Evolutionary conservation across 2,329 filamentous ascomycete species (phyloP).

Genomic region (Eutypa lata): DNA sequence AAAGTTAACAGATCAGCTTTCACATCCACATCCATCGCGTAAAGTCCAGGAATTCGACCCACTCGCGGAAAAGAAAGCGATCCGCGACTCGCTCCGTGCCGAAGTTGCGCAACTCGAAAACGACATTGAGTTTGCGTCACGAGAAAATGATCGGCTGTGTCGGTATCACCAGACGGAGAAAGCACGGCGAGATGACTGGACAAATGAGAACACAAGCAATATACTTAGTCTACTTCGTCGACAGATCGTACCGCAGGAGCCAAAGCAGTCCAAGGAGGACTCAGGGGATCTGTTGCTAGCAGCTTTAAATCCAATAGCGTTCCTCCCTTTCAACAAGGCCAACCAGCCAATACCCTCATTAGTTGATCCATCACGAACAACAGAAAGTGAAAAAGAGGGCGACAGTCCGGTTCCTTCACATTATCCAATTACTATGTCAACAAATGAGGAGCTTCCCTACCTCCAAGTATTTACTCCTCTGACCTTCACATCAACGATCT

Average conservation of each 20-base stretch:
- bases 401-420: conserved; percentile 53
- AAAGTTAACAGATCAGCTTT: not conserved
- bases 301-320: conserved; percentile 48
- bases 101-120: conserved; percentile 55
- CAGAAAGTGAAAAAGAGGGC: conserved; percentile 27
- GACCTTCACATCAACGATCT: conserved; percentile 53
- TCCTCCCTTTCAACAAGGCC: conserved; percentile 48
- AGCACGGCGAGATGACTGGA: conserved; percentile 19
- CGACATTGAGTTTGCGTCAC: conserved; percentile 55
- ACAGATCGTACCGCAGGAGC: conserved; percentile 37
- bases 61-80: conserved; percentile 46
- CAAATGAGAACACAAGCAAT: conserved; percentile 30
- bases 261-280: conserved; percentile 23
- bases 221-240: conserved; percentile 40
- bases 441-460: conserved; percentile 65
- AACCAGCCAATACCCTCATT: conserved; percentile 23
- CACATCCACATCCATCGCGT: conserved; percentile 35
- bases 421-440: conserved; percentile 58
- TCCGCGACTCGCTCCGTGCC: conserved; percentile 50
- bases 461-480: conserved; percentile 70
- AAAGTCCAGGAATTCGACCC: conserved; percentile 39
- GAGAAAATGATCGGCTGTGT: conserved; percentile 56
- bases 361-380: conserved; percentile 12
- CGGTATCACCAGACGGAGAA: conserved; percentile 34
- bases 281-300: conserved; percentile 44